Conservation (phyloP, 2,329 filamentous ascomycete species). For the Fusarium keratoplasticum region DNA sequence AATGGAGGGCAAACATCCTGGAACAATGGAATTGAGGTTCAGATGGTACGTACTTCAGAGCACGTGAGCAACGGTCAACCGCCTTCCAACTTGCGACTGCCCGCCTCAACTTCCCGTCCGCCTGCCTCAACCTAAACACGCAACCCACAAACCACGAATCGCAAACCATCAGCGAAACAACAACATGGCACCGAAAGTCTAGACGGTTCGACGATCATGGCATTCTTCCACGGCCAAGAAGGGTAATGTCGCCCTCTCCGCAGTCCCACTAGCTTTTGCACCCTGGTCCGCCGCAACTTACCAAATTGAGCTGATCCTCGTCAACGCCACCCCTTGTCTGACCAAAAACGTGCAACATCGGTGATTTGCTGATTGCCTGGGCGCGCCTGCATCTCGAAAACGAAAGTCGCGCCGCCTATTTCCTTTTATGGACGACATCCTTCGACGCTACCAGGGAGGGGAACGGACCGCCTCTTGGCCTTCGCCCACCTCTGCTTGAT, state of each 20-base stretch:
- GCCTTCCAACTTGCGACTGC: background rate
- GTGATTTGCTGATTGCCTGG: background rate
- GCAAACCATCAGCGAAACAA: background rate
- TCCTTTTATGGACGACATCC: background rate
- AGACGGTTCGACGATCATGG: background rate
- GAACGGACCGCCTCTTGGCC: background rate
- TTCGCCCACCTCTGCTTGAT: background rate
- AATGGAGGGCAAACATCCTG: background rate
- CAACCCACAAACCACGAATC: background rate
- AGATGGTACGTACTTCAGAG: background rate
- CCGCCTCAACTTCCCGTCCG: background rate
- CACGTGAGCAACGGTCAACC: background rate
- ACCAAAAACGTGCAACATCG: background rate
- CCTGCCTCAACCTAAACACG: background rate
- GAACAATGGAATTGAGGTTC: background rate
- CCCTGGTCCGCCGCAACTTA: background rate
- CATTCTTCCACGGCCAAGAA: background rate
- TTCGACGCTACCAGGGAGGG: background rate
- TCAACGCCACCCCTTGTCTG: background rate
- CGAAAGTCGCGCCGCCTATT: slow-evolving; percentile 1
- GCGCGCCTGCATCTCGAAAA: background rate
- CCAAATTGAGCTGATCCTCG: background rate
- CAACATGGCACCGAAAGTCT: background rate
- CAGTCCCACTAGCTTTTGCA: background rate
- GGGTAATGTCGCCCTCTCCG: background rate